Conservation (phyloP, 768 basidiomycete species). For the Royoungia palumana region DNA sequence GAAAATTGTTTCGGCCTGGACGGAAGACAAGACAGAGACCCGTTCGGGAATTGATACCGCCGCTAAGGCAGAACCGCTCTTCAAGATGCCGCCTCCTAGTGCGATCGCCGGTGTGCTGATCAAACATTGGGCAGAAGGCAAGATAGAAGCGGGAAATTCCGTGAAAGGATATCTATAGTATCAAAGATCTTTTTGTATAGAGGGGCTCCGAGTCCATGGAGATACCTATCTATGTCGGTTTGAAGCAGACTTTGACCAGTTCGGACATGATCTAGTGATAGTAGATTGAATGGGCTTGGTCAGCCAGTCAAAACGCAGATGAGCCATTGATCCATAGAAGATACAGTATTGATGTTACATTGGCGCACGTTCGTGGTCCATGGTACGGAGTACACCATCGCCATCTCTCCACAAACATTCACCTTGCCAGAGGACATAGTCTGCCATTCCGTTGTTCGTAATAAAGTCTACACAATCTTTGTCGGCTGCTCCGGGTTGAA, state of each 20-base stretch:
- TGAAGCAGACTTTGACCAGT: no score
- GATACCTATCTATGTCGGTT: background rate
- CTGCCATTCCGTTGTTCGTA: slow-evolving; percentile 57
- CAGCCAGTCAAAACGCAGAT: background rate
- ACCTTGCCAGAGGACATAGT: slow-evolving; percentile 75
- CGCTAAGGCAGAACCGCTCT: slow-evolving; percentile 44
- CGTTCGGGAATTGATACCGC: slow-evolving; percentile 15
- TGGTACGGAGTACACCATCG: slow-evolving; percentile 44
- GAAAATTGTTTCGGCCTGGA: slow-evolving; percentile 15
- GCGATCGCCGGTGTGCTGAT: slow-evolving; percentile 88
- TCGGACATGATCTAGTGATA: background rate
- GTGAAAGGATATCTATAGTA: slow-evolving; percentile 42
- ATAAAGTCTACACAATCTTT: slow-evolving; percentile 61
- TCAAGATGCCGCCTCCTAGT: slow-evolving; percentile 71
- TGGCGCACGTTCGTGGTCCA: slow-evolving; percentile 21
- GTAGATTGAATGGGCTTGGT: background rate
- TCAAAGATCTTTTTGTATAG: background rate
- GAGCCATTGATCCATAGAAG: background rate
- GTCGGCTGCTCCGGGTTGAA: slow-evolving; percentile 86
- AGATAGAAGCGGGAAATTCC: slow-evolving; percentile 44
- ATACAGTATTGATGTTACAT: slow-evolving; percentile 8
- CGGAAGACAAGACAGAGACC: slow-evolving; percentile 20
- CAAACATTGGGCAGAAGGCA: slow-evolving; percentile 72
- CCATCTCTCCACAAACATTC: slow-evolving; percentile 81
- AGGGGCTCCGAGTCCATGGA: background rate